A percentile compares a stretch with the other conserved stretches of the same genome.
These are phyloP conservation scores for Jacaranda mimosifolia DNA, from an alignment of 257 asterid species.

Conservation along the genomic window DNA sequence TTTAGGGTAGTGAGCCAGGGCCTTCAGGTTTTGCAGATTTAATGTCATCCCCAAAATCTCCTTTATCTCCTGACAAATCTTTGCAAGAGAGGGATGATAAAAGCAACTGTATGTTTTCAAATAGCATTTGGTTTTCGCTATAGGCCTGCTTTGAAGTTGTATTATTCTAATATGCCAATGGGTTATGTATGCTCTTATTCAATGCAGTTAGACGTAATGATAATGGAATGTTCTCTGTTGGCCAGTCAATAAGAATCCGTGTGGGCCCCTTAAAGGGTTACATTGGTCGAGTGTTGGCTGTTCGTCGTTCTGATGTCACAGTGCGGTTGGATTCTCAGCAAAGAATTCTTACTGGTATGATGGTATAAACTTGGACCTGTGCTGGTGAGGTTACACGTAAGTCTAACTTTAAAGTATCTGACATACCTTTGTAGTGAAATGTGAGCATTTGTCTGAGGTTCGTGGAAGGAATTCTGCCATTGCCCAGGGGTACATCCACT, in stretches of 20 bases:
- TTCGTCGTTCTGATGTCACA: slow-evolving; percentile 90
- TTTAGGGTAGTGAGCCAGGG: slow-evolving; percentile 69
- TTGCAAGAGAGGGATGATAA: slow-evolving; percentile 70
- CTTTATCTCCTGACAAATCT: slow-evolving; percentile 71
- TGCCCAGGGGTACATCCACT: slow-evolving; percentile 65
- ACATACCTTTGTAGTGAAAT: slow-evolving; percentile 67
- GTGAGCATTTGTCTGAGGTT: slow-evolving; percentile 88
- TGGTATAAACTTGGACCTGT: slow-evolving; percentile 22
- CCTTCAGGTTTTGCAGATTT: slow-evolving; percentile 66
- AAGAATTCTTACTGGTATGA: slow-evolving; percentile 84
- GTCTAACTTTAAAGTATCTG: slow-evolving; percentile 31
- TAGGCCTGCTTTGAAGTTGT: slow-evolving; percentile 33
- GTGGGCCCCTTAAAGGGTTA: slow-evolving; percentile 97
- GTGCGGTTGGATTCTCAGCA: slow-evolving; percentile 98
- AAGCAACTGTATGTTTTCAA: slow-evolving; percentile 65
- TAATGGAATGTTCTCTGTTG: slow-evolving; percentile 76
- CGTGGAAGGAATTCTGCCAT: slow-evolving; percentile 68
- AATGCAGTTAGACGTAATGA: slow-evolving; percentile 76
- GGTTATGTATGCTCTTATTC: slow-evolving; percentile 25
- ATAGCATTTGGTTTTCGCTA: slow-evolving; percentile 26
- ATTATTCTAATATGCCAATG: slow-evolving; percentile 23
- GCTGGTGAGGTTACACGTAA: neutral
- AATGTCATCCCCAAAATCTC: slow-evolving; percentile 80
- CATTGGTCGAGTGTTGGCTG: slow-evolving; percentile 88
- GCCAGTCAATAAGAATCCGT: slow-evolving; percentile 84